Conservation (phyloP, 179 eudicot genomes). For the Nepenthes alata region DNA sequence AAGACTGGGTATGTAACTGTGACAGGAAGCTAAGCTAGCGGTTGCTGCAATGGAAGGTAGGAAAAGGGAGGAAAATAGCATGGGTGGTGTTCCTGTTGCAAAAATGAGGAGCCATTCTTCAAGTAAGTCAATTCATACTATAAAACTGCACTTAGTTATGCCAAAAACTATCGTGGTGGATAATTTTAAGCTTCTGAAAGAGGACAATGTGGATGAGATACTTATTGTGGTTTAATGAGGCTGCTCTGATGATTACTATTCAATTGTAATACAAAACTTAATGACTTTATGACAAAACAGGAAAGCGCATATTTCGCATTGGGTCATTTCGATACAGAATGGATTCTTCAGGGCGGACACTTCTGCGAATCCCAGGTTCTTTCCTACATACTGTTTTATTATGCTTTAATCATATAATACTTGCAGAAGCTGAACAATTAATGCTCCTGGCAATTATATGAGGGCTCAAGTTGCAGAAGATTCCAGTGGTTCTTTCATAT, state of each 20-base stretch:
- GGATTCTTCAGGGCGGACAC: constrained; percentile 70
- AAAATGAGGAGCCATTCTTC: constrained; percentile 30
- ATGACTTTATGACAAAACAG: constrained; percentile 26
- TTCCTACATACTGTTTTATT: constrained; percentile 6
- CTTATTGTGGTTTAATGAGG: too few relatives aligned
- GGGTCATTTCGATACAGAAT: constrained; percentile 66
- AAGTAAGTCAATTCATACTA: constrained; percentile 41
- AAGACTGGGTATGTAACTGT: neutral
- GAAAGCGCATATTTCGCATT: constrained; percentile 71
- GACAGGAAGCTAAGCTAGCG: constrained; percentile 69
- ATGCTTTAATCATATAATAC: constrained; percentile 1
- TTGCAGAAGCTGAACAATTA: neutral
- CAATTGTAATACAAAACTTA: neutral
- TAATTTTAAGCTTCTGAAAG: too few relatives aligned
- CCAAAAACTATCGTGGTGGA: constrained; percentile 6
- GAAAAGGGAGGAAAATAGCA: constrained; percentile 29
- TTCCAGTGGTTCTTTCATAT: too few relatives aligned
- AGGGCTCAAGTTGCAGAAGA: too few relatives aligned
- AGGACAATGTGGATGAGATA: neutral
- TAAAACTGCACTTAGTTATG: constrained; percentile 44
- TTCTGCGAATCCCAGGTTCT: constrained; percentile 64
- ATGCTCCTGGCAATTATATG: neutral
- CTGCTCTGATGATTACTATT: too few relatives aligned
- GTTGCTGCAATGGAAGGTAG: constrained; percentile 47
- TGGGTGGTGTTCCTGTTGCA: constrained; percentile 21